Evolutionary conservation across 176 grass and related monocot species (phyloP).

Genomic region (Oropetium thomaeum): DNA sequence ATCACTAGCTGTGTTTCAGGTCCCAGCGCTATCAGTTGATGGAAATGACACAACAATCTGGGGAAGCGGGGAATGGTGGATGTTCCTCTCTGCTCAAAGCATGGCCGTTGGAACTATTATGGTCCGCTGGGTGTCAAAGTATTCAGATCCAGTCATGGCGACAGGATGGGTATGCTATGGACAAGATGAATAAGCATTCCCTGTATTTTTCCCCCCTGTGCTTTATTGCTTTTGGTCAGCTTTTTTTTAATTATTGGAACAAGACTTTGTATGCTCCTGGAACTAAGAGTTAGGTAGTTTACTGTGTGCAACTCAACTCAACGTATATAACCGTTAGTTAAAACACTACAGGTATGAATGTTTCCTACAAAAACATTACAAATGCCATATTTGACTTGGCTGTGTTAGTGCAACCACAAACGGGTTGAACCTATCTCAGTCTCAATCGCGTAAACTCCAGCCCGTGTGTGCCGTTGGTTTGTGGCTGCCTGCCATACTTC

Average conservation of each 20-base stretch:
- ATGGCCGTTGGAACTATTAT: constrained; percentile 92
- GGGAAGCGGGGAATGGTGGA: constrained; percentile 95
- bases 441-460: too few relatives aligned
- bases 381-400: too few relatives aligned
- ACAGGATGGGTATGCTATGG: constrained; percentile 86
- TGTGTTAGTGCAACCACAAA: too few relatives aligned
- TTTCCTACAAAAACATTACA: too few relatives aligned
- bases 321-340: background rate
- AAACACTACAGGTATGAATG: too few relatives aligned
- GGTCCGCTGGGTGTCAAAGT: constrained; percentile 95
- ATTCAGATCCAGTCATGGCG: constrained; percentile 95
- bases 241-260: background rate
- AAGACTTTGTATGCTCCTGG: background rate
- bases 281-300: background rate
- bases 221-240: background rate
- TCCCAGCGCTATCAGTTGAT: constrained; percentile 68
- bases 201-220: background rate
- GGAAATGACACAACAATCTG: constrained; percentile 56
- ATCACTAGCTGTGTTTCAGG: constrained; percentile 34
- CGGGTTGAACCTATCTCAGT: too few relatives aligned
- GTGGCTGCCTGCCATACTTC: too few relatives aligned
- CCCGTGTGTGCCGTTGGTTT: too few relatives aligned
- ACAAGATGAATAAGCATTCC: constrained; percentile 14
- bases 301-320: background rate
- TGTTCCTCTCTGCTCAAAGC: constrained; percentile 99